Conservation (phyloP, 345 rosid genomes). For the Euphorbia peplus region DNA sequence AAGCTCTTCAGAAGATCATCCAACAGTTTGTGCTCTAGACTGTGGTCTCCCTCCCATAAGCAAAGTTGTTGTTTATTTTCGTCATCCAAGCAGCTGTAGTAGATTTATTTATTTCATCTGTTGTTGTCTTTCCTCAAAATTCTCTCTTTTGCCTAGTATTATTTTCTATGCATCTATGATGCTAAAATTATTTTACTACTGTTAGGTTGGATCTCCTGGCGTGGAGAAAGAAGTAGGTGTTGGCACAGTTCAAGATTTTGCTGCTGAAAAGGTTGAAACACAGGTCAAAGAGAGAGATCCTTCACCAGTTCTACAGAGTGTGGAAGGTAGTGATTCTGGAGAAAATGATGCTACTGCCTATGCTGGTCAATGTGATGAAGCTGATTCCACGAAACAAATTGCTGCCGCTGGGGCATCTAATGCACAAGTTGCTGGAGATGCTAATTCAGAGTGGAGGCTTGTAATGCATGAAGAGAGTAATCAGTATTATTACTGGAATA, state of each 20-base stretch:
- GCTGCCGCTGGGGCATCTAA: constrained; percentile 40
- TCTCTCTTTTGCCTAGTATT: neutral
- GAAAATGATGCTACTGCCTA: constrained; percentile 26
- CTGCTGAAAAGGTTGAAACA: constrained; percentile 26
- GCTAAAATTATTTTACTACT: constrained; percentile 17
- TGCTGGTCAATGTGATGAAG: constrained; percentile 36
- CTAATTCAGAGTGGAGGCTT: constrained; percentile 68
- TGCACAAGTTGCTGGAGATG: constrained; percentile 45
- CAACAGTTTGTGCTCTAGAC: neutral
- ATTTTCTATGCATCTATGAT: constrained; percentile 11
- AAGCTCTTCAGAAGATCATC: neutral
- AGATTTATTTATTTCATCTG: neutral
- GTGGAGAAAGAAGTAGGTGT: constrained; percentile 36
- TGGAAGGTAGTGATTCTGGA: constrained; percentile 29
- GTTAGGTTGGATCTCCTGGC: constrained; percentile 41
- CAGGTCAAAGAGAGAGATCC: constrained; percentile 34
- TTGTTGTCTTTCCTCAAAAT: neutral
- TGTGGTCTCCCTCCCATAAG: neutral
- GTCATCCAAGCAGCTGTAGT: neutral
- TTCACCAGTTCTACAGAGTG: constrained; percentile 22
- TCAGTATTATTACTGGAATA: constrained; percentile 92
- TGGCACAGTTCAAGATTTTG: constrained; percentile 29
- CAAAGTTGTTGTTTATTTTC: neutral
- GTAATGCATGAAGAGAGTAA: constrained; percentile 86
- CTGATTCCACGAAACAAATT: constrained; percentile 32